Base-by-base conservation (phyloP, 306 rosid genomes). In the Cucurbita pepo region DNA sequence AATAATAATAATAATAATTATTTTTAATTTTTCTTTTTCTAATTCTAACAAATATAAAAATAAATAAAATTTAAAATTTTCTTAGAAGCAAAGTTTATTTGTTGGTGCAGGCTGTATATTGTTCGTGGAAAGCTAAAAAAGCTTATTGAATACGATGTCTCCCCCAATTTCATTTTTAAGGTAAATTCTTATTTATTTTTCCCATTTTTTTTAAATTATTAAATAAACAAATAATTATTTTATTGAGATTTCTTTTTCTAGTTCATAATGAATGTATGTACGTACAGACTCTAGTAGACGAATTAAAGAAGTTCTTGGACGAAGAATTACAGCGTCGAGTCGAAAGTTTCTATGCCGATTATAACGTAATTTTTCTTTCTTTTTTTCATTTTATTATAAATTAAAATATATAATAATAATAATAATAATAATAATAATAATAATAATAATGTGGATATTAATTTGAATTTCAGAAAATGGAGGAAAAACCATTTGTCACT, bases 61-160 rank as follows among this genome's bases (percentile, higher is more conserved):
- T 21, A 41, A 1, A 6, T 5, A 7, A 41, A 5, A 7, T 6
- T 41, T 6, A 5, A 7, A 41, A 41, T 9, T 45, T 0, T 45
- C 11, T 52, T 52, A 16, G 14, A 51, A 15, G 7, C 10, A n/a
- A 18, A 36, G 22, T 1, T 15, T 10, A 9, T 41, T 16, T 41
- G 30, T 43, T 4, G 18, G 6, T 4, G 48, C 77, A 92, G 98
- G 86, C 40, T 92, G 60, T 88, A 90, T 72, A 58, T 45, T 4
- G 83, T 85, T 80, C 93, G 88, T 51, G 75, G 87, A 71, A 90
- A 85, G 83, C 96, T 92, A 40, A 88, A 83, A 64, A 82, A 77
- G 56, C 83, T 92, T 12, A 79, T 79, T 67, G 86, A 62, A 60
- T 91, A 90, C 58, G 82, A 86, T 8, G 86, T 92, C 50, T 73